A percentile compares a stretch with the other conserved stretches of the same genome.
These are phyloP conservation scores for Aspergillus sp. DNA, from an alignment of 2,329 filamentous ascomycete species.

Conservation along the genomic window DNA sequence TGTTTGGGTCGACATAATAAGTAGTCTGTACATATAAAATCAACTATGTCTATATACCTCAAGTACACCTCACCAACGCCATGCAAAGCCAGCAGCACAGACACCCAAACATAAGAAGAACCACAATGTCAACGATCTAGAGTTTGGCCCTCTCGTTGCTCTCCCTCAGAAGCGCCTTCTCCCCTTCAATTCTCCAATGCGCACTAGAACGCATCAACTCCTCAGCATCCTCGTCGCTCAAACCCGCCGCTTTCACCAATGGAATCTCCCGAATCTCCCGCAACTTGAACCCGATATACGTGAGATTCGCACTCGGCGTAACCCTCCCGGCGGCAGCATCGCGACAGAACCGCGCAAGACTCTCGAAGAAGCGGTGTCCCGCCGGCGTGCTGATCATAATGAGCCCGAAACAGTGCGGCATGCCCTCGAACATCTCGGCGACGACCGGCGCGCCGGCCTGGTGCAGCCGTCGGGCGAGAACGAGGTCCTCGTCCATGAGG, in stretches of 20 bases:
- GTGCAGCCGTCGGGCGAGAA: constrained; percentile 33
- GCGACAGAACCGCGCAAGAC: constrained; percentile 47
- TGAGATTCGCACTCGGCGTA: constrained; percentile 19
- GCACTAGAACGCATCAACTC: constrained; percentile 17
- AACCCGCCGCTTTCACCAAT: constrained; percentile 22
- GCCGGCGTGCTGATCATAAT: constrained; percentile 42
- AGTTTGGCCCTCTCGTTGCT: constrained; percentile 22
- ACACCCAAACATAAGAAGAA: neutral
- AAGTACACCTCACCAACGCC: too few relatives aligned
- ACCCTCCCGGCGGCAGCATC: constrained; percentile 23
- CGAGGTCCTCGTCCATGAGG: constrained; percentile 32
- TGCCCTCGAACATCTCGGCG: constrained; percentile 36
- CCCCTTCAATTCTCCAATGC: constrained; percentile 26
- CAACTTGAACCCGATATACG: constrained; percentile 23
- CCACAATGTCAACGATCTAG: constrained; percentile 1
- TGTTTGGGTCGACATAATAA: too few relatives aligned
- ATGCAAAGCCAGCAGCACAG: too few relatives aligned
- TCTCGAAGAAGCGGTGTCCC: constrained; percentile 44
- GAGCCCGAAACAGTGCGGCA: constrained; percentile 46
- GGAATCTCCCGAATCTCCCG: constrained; percentile 19
- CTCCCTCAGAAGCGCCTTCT: constrained; percentile 22
- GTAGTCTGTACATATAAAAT: neutral
- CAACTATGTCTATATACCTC: neutral
- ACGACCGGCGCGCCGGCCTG: constrained; percentile 27
- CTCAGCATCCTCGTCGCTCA: constrained; percentile 30